Percentiles rank a stretch among this genome's conserved stretches.
These are phyloP conservation scores for Boletus rubescentipes DNA, from an alignment of 768 basidiomycete species.

Conservation along the genomic window DNA sequence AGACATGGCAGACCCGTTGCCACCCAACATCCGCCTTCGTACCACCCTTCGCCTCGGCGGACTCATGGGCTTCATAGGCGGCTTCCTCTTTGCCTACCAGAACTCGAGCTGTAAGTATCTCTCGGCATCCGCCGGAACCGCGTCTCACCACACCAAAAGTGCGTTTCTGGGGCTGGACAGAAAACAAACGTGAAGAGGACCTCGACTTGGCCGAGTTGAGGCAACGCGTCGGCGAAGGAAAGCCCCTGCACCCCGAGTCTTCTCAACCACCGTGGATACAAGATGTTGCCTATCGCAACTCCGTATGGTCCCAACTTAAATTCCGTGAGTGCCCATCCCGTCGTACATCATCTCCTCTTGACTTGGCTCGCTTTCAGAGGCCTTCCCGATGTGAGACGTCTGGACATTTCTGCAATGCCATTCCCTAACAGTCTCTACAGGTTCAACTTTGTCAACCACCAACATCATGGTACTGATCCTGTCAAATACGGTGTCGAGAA, in stretches of 20 bases:
- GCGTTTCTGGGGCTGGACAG: conserved; percentile 95
- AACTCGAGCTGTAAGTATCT: conserved; percentile 70
- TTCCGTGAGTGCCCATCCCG: conserved; percentile 57
- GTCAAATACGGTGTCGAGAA: conserved; percentile 65
- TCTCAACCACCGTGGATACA: conserved; percentile 85
- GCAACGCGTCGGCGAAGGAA: conserved; percentile 70
- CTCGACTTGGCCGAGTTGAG: conserved; percentile 77
- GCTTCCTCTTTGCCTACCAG: conserved; percentile 93
- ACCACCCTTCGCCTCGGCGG: conserved; percentile 56
- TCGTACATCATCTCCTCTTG: conserved; percentile 4
- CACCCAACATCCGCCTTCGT: conserved; percentile 36
- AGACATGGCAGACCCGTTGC: conserved; percentile 49
- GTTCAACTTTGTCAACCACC: conserved; percentile 95
- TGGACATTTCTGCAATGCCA: neutral
- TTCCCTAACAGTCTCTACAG: conserved; percentile 40
- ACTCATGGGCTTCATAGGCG: conserved; percentile 81
- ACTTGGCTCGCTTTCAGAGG: conserved; percentile 41
- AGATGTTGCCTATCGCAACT: conserved; percentile 83
- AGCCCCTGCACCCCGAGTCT: conserved; percentile 84
- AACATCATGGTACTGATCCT: conserved; percentile 79
- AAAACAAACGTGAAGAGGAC: conserved; percentile 81
- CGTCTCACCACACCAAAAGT: conserved; percentile 41
- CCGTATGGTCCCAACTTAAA: conserved; percentile 90
- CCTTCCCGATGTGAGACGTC: conserved; percentile 69
- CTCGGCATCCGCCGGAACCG: conserved; percentile 8